Evolutionary conservation across 768 basidiomycete species (phyloP), one percentile per base, ranked within the genome.

Genomic region (Leccinum subtestaceum): DNA sequence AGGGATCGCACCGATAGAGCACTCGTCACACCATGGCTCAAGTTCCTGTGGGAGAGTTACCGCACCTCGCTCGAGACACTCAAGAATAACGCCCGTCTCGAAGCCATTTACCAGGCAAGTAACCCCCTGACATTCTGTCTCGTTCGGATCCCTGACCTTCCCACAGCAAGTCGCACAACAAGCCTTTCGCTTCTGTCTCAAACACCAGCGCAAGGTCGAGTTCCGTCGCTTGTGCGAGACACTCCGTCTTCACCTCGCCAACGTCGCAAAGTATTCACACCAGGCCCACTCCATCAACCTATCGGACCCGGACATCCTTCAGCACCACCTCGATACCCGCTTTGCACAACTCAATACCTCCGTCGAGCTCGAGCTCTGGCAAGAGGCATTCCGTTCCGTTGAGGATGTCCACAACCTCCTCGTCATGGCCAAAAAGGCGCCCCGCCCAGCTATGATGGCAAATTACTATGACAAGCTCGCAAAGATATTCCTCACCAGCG

Each of bases 201-300:
- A 87, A 67, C 89, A 99, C 76, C 83, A 89, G 68, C 88, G 96
- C 59, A 95, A 27, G 27, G 91, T 95, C 72, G 96, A 98, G 69
- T 99, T 99, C 80, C 88, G 96, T 59, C 89, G 96, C 34, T 82
- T 99, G 1, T 98, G 94, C 75, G 95, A 98, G 69, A 98, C 93
- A 3, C 86, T 99, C 38, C 90, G 96, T 57, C 86, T 97, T 21
- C 97, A 99, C 70, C 85, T 99, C 53, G 75, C 91, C 65, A 97
- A 97, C 65, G 92, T 97, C 60, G 90, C 92, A 55, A 98, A 97
- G 76, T 98, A 98, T 76, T 81, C 93, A 2, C 88, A 95, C 71
- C 96, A 98, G 72, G 82, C 89, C 2, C 93, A 97, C 72, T 82
- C 93, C 2, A 95, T 99, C 81, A 97, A 97, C 77, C 86, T 98